Percentiles rank a stretch among this genome's conserved stretches.
These are phyloP conservation scores for Aegilops umbellulata DNA, from an alignment of 176 grass and related monocot genomes.

Conservation along the genomic window DNA sequence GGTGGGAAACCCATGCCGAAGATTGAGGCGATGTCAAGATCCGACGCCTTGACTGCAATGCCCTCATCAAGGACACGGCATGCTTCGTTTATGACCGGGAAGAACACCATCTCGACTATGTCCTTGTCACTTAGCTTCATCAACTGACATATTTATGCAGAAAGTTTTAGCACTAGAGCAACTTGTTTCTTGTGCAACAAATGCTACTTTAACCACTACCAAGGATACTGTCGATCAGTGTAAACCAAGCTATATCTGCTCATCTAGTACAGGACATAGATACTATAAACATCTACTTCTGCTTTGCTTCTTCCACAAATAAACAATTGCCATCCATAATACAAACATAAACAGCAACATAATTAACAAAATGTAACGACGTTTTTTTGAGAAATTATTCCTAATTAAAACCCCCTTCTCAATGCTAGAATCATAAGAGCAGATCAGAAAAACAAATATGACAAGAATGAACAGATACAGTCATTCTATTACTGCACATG, in stretches of 20 bases:
- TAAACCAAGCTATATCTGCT: not conserved
- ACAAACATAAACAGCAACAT: not conserved
- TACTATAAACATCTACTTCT: not conserved
- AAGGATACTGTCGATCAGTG: not conserved
- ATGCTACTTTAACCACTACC: not conserved
- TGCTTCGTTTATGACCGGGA: constrained; percentile 83
- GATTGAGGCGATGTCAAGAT: constrained; percentile 86
- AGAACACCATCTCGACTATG: constrained; percentile 90
- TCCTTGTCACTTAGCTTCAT: constrained; percentile 78
- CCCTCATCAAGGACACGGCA: constrained; percentile 86
- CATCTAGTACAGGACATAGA: not conserved
- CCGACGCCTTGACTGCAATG: constrained; percentile 82
- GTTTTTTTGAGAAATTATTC: not conserved
- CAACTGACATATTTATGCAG: constrained; percentile 48
- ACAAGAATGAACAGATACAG: not conserved
- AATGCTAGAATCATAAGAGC: not conserved
- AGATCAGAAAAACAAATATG: not conserved
- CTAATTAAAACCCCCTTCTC: not conserved
- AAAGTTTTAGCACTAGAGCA: constrained; percentile 10
- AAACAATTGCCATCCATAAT: not conserved
- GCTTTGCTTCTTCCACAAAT: not conserved
- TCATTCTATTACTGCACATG: constrained; percentile 18
- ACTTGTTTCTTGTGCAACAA: not conserved
- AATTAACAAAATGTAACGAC: not conserved
- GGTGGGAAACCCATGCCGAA: constrained; percentile 95